phyloP scores from a whole-genome alignment of 1,284 basidiomycete species.

The Microbotryum scabiosae region DNA sequence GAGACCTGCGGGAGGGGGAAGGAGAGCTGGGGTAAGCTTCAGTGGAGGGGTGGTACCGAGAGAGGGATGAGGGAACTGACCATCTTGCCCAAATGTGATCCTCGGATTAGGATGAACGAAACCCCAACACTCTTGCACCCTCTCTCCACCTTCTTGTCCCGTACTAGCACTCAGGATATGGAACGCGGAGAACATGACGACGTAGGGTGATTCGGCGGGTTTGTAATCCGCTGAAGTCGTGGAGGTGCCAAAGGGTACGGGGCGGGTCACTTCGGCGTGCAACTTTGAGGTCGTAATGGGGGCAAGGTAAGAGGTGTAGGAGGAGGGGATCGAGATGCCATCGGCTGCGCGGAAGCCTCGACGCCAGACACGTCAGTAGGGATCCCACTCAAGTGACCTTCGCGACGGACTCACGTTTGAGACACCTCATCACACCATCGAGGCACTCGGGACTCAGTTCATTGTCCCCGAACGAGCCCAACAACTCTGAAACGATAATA shows the following conservation, averaged over 20 bases:
- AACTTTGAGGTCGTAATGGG: constrained; percentile 89
- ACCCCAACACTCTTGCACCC: constrained; percentile 92
- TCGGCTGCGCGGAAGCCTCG: constrained; percentile 48
- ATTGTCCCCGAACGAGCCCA: constrained; percentile 98
- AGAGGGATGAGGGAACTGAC: constrained; percentile 42
- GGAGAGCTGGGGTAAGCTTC: background rate
- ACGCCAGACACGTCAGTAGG: background rate
- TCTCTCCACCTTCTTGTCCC: constrained; percentile 51
- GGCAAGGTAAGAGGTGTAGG: constrained; percentile 89
- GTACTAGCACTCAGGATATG: constrained; percentile 71
- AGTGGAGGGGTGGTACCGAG: background rate
- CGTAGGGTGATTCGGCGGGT: constrained; percentile 79
- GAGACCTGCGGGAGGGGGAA: constrained; percentile 30
- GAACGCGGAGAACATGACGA: constrained; percentile 92
- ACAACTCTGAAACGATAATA: constrained; percentile 87
- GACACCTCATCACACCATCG: constrained; percentile 33
- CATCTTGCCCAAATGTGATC: constrained; percentile 60
- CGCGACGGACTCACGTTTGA: constrained; percentile 20
- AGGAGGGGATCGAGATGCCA: constrained; percentile 91
- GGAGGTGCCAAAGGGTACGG: constrained; percentile 44
- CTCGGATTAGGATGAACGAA: constrained; percentile 88
- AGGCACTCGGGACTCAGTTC: constrained; percentile 80
- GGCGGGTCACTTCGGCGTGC: constrained; percentile 58
- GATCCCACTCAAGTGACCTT: background rate
- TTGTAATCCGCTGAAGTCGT: constrained; percentile 45